Conservation (phyloP, 1,284 basidiomycete species). For the Exobasidium cylindrosporum region DNA sequence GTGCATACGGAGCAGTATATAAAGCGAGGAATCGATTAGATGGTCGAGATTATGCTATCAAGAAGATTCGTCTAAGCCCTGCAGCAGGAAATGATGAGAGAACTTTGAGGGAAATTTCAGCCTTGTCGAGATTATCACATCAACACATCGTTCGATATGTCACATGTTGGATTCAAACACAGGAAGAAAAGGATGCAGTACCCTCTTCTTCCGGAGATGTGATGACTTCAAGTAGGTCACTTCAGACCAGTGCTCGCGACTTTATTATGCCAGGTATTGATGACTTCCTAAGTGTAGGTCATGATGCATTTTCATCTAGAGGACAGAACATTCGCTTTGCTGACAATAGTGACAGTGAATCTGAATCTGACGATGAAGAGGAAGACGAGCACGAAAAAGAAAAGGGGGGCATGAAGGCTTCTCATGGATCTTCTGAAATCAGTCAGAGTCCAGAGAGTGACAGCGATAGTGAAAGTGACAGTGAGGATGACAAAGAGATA, state of each 20-base stretch:
- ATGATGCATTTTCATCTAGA: slow-evolving; percentile 56
- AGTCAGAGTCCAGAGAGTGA: neutral
- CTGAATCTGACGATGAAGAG: slow-evolving; percentile 16
- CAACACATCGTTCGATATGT: slow-evolving; percentile 82
- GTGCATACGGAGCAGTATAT: slow-evolving; percentile 88
- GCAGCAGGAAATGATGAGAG: slow-evolving; percentile 70
- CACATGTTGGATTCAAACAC: slow-evolving; percentile 53
- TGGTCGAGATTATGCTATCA: slow-evolving; percentile 63
- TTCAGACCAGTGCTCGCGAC: slow-evolving; percentile 6
- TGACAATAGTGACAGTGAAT: slow-evolving; percentile 54
- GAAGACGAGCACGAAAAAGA: slow-evolving; percentile 17
- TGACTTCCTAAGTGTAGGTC: slow-evolving; percentile 42
- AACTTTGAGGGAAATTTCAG: slow-evolving; percentile 87
- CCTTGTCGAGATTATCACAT: slow-evolving; percentile 79
- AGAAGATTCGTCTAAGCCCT: slow-evolving; percentile 77
- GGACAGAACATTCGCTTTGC: slow-evolving; percentile 66
- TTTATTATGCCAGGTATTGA: slow-evolving; percentile 22
- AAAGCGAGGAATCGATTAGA: slow-evolving; percentile 80
- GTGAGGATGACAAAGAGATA: neutral
- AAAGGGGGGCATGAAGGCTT: neutral
- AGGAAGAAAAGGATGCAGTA: slow-evolving; percentile 1
- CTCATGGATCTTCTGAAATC: neutral
- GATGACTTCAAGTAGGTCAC: neutral
- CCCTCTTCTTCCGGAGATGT: neutral
- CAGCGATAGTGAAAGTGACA: neutral